Conservation (phyloP, 139 green algal species). For the Chlamydomonas incerta region DNA sequence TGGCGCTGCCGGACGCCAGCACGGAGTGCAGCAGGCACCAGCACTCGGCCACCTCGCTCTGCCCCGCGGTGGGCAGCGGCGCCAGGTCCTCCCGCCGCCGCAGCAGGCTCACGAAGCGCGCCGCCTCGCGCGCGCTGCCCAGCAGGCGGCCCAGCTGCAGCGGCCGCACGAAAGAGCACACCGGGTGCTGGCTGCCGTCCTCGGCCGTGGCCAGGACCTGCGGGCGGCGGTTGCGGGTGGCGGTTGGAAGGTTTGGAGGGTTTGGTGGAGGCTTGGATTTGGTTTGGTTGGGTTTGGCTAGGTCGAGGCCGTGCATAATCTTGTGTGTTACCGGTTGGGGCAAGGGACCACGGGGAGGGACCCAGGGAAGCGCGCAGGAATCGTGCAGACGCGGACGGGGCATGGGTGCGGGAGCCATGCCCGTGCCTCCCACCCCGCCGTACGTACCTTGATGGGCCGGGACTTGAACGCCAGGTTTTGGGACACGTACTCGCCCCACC, state of each 20-base stretch:
- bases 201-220: constrained; percentile 61
- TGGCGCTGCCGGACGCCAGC: constrained; percentile 24
- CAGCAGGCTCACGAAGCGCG: constrained; percentile 60
- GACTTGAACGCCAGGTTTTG: constrained; percentile 40
- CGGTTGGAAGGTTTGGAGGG: too few relatives aligned
- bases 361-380: too few relatives aligned
- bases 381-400: too few relatives aligned
- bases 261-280: too few relatives aligned
- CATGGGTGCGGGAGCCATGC: too few relatives aligned
- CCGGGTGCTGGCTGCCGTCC: constrained; percentile 57
- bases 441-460: constrained; percentile 53
- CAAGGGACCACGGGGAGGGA: too few relatives aligned
- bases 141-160: constrained; percentile 57
- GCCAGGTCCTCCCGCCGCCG: constrained; percentile 40
- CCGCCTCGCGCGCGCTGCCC: constrained; percentile 43
- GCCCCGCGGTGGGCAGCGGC: not conserved
- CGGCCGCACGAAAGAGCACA: constrained; percentile 53
- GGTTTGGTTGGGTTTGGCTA: too few relatives aligned
- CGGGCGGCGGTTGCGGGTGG: too few relatives aligned
- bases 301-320: too few relatives aligned
- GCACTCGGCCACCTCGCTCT: constrained; percentile 19
- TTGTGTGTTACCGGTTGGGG: too few relatives aligned
- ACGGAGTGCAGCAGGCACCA: constrained; percentile 57
- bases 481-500: constrained; percentile 54
- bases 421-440: too few relatives aligned